Conservation (phyloP, 2,329 filamentous ascomycete species). For the Aspergillus pseudonomiae region DNA sequence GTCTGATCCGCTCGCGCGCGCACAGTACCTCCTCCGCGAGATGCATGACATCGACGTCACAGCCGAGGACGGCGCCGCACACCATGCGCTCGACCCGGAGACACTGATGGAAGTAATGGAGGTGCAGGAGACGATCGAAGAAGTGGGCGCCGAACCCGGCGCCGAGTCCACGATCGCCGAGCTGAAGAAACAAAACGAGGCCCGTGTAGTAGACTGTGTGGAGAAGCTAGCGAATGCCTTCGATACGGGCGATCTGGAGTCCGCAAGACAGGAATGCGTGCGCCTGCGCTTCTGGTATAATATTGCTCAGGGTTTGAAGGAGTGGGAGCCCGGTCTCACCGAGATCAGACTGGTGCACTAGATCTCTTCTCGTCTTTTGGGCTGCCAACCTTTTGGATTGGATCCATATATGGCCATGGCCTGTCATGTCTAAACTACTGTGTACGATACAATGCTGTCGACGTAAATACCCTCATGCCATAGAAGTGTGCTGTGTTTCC, state of each 20-base stretch:
- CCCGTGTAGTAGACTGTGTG: slow-evolving; percentile 67
- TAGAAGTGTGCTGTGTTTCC: neutral
- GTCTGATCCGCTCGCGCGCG: slow-evolving; percentile 73
- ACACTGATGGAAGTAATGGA: slow-evolving; percentile 87
- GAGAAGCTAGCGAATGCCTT: slow-evolving; percentile 66
- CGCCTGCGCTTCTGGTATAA: slow-evolving; percentile 88
- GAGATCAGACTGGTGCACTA: slow-evolving; percentile 60
- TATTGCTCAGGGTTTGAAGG: slow-evolving; percentile 75
- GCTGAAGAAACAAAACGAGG: slow-evolving; percentile 68
- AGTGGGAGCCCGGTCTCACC: slow-evolving; percentile 78
- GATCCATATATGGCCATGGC: neutral
- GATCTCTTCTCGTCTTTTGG: no score
- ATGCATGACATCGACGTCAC: slow-evolving; percentile 71
- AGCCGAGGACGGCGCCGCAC: slow-evolving; percentile 72
- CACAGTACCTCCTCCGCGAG: slow-evolving; percentile 80
- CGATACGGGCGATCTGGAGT: slow-evolving; percentile 63
- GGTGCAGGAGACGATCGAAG: slow-evolving; percentile 73
- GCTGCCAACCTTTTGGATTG: neutral
- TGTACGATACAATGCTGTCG: neutral
- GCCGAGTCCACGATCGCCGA: slow-evolving; percentile 65
- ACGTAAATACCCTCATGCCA: neutral
- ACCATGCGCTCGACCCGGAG: slow-evolving; percentile 68
- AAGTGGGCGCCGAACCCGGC: slow-evolving; percentile 54
- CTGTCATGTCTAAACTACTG: neutral
- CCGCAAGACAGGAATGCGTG: slow-evolving; percentile 72